A percentile compares a stretch with the other conserved stretches of the same genome.
Evolutionary conservation across 805 yeast genomes (phyloP).

Genomic region (Metschnikowia lachancei): DNA sequence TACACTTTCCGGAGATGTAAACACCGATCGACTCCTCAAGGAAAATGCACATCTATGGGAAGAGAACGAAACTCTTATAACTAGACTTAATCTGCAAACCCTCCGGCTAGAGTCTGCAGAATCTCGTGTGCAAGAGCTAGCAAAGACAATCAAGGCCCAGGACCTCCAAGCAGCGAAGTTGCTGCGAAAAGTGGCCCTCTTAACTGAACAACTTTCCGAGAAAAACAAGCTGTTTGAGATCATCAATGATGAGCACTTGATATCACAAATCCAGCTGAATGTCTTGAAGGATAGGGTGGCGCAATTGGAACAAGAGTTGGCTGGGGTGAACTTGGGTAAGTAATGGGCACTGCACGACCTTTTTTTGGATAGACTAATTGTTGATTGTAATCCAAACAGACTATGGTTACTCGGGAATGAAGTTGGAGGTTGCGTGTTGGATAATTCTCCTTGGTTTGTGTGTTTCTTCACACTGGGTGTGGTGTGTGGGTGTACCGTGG

Average conservation of each 20-base stretch:
- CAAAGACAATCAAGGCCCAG: constrained; percentile 8
- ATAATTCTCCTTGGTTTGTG: too few species aligned
- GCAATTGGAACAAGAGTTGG: constrained; percentile 29
- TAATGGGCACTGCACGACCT: not conserved
- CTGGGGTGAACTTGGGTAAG: not conserved
- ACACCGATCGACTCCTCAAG: constrained; percentile 11
- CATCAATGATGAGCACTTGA: constrained; percentile 66
- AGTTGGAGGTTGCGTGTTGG: too few species aligned
- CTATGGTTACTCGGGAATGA: too few species aligned
- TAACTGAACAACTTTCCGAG: constrained; percentile 33
- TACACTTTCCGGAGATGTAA: constrained; percentile 9
- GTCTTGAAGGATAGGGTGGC: constrained; percentile 39
- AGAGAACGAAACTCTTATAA: constrained; percentile 25
- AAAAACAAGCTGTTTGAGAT: constrained; percentile 58
- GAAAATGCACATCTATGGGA: constrained; percentile 22
- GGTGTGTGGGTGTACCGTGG: too few species aligned
- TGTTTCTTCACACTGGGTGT: too few species aligned
- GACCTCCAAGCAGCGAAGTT: constrained; percentile 12
- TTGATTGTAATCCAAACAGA: too few species aligned
- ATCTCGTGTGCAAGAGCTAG: constrained; percentile 18
- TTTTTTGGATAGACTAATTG: too few species aligned
- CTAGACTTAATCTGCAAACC: constrained; percentile 26
- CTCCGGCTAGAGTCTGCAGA: constrained; percentile 27
- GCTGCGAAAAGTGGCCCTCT: constrained; percentile 20
- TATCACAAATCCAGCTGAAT: constrained; percentile 55